These are phyloP conservation scores for Guadua angustifolia DNA, from an alignment of 176 grass and related monocot genomes.

Conservation along the genomic window DNA sequence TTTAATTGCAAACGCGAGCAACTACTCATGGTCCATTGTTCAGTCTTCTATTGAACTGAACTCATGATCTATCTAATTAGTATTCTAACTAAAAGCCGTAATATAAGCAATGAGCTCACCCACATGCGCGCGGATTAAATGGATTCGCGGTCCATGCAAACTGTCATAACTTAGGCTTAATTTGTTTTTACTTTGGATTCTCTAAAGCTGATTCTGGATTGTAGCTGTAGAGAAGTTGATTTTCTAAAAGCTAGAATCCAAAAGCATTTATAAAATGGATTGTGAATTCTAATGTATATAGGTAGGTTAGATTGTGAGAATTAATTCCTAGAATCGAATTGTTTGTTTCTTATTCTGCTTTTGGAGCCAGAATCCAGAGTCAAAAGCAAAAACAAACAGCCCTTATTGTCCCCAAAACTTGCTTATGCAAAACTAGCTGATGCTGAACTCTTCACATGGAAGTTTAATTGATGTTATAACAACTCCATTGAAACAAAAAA, in stretches of 20 bases:
- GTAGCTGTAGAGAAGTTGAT: too few species aligned
- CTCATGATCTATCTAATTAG: conserved; percentile 7
- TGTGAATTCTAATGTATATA: too few species aligned
- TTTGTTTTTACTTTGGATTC: too few species aligned
- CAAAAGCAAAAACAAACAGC: too few species aligned
- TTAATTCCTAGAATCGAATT: too few species aligned
- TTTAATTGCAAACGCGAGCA: background rate
- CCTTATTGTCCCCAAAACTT: background rate
- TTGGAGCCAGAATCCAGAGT: too few species aligned
- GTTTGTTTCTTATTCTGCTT: too few species aligned
- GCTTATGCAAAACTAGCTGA: background rate
- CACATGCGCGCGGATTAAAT: background rate
- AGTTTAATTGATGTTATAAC: background rate
- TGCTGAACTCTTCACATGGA: background rate
- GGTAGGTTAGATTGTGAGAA: too few species aligned
- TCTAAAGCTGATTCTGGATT: too few species aligned
- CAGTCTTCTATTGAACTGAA: background rate
- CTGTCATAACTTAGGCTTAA: background rate
- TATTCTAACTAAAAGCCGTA: background rate
- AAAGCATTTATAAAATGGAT: too few species aligned
- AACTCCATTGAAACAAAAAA: background rate
- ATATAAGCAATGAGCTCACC: background rate
- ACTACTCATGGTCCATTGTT: conserved; percentile 29
- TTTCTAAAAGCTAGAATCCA: too few species aligned
- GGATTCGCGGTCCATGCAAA: background rate